These are phyloP conservation scores for Hortiboletus rubellus DNA, from an alignment of 1,284 basidiomycete species.

Conservation along the genomic window DNA sequence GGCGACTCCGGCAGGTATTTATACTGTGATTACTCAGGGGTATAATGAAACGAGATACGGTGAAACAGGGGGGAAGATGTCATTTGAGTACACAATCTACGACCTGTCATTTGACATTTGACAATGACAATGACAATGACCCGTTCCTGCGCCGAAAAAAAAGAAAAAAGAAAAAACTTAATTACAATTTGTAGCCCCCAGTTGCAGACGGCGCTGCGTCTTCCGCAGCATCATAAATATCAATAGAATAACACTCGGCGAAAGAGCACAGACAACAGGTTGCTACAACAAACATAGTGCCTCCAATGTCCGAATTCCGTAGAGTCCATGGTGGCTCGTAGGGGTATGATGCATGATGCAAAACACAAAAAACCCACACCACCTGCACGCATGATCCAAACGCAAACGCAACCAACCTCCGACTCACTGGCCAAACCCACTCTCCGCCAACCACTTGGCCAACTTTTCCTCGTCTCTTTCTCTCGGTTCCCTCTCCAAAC, in stretches of 20 bases:
- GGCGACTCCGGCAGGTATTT: too few relatives aligned
- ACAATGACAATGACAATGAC: too few relatives aligned
- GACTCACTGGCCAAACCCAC: constrained; percentile 49
- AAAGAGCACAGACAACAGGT: neutral
- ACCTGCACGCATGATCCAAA: neutral
- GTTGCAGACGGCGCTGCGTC: neutral
- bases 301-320: neutral
- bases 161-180: too few relatives aligned
- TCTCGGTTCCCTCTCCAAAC: constrained; percentile 69
- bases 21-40: too few relatives aligned
- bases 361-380: neutral
- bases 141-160: too few relatives aligned
- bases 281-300: neutral
- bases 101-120: too few relatives aligned
- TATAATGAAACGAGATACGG: too few relatives aligned
- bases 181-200: too few relatives aligned
- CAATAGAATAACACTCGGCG: constrained; percentile 10
- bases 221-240: constrained; percentile 14
- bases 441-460: constrained; percentile 61
- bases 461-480: constrained; percentile 75
- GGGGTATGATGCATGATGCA: constrained; percentile 1
- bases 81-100: too few relatives aligned
- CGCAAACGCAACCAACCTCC: neutral
- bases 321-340: constrained; percentile 6
- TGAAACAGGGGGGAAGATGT: too few relatives aligned